These are phyloP conservation scores for Erigeron canadensis DNA, from an alignment of 129 eudicot species.

Conservation along the genomic window DNA sequence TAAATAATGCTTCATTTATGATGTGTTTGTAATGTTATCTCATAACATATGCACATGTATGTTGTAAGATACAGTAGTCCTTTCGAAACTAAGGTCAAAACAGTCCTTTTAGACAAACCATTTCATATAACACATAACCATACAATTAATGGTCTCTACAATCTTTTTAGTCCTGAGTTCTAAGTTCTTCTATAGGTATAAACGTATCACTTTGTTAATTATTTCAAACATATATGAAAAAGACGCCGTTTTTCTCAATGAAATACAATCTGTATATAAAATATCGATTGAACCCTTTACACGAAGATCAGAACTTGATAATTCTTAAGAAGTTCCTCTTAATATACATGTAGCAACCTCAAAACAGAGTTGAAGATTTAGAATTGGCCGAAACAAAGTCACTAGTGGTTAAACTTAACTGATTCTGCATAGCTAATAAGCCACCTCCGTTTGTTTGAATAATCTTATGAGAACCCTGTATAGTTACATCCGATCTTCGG, in stretches of 20 bases:
- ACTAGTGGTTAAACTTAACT: constrained; percentile 24
- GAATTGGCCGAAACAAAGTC: constrained; percentile 24
- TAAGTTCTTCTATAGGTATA: background rate
- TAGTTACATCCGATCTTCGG: constrained; percentile 38
- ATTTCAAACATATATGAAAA: background rate
- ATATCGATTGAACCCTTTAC: constrained; percentile 12
- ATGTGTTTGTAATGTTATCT: constrained; percentile 13
- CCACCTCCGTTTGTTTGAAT: constrained; percentile 31
- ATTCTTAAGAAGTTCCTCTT: constrained; percentile 10
- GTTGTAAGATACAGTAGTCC: background rate
- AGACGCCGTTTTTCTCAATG: background rate
- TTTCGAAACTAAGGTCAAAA: constrained; percentile 15
- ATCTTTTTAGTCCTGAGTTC: background rate
- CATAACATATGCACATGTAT: constrained; percentile 18
- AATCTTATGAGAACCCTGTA: constrained; percentile 36
- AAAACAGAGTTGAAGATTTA: constrained; percentile 38
- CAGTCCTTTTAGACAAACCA: constrained; percentile 4
- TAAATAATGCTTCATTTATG: constrained; percentile 4
- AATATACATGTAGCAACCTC: constrained; percentile 23
- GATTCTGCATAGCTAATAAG: constrained; percentile 26
- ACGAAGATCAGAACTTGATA: constrained; percentile 19
- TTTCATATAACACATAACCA: background rate
- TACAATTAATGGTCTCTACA: background rate
- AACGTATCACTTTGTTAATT: background rate
- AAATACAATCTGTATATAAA: constrained; percentile 10